Conservation (phyloP, 306 rosid genomes). For the Phaseolus lunatus region DNA sequence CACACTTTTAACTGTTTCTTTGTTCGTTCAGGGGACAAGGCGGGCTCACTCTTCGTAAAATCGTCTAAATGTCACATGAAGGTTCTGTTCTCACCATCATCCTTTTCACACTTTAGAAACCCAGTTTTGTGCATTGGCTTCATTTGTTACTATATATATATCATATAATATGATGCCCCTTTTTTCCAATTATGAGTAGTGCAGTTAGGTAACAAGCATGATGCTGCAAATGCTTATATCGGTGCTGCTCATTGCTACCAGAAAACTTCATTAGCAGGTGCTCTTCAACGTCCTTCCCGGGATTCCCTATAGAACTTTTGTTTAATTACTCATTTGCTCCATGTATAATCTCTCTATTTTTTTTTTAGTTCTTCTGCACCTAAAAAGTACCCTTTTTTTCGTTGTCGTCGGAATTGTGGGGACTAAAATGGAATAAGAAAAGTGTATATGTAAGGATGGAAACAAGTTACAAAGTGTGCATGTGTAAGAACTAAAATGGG, state of each 20-base stretch:
- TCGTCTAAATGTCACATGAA: conserved; percentile 57
- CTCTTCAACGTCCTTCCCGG: not conserved
- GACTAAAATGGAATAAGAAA: not conserved
- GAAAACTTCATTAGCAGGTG: conserved; percentile 57
- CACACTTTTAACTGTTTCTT: not conserved
- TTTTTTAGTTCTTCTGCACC: not conserved
- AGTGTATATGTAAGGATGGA: not conserved
- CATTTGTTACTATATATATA: not conserved
- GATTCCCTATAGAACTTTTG: not conserved
- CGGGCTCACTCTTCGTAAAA: conserved; percentile 57
- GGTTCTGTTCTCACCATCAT: conserved; percentile 34
- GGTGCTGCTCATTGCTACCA: conserved; percentile 62
- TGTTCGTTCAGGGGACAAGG: conserved; percentile 54
- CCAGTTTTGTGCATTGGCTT: conserved; percentile 1
- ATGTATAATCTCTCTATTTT: too few species aligned
- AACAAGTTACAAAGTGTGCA: not conserved
- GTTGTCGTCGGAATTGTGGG: not conserved
- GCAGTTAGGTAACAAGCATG: conserved; percentile 59
- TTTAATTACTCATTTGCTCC: not conserved
- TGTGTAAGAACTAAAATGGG: not conserved
- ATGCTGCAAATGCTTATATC: conserved; percentile 65
- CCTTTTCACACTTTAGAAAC: conserved; percentile 10
- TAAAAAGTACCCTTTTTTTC: not conserved
- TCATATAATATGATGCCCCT: not conserved
- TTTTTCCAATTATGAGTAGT: conserved; percentile 18